phyloP scores from a whole-genome alignment of 495 filamentous ascomycete species.

The Aspergillus homomorphus region DNA sequence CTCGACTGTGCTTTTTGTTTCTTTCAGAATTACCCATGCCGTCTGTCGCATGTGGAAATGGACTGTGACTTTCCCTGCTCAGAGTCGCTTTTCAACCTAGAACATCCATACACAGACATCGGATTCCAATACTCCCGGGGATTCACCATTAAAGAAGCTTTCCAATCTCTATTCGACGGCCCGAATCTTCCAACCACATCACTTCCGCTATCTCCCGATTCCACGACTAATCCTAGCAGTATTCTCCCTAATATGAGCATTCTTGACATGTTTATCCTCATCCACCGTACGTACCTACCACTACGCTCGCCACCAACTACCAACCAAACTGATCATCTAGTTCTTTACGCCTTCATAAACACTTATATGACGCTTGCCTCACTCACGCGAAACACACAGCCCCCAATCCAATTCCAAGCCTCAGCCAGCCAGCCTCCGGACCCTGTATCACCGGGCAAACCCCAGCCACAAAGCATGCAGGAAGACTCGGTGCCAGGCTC shows the following conservation, averaged over 20 bases:
- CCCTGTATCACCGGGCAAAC: slow-evolving; percentile 1
- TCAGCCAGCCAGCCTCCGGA: slow-evolving; percentile 5
- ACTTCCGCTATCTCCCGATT: slow-evolving; percentile 6
- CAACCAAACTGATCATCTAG: slow-evolving; percentile 14
- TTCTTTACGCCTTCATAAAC: slow-evolving; percentile 45
- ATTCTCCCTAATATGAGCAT: slow-evolving; percentile 24
- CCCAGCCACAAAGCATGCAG: slow-evolving; percentile 19
- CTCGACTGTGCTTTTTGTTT: slow-evolving; percentile 47
- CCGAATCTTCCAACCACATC: slow-evolving; percentile 7
- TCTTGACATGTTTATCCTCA: slow-evolving; percentile 45
- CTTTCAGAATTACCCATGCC: slow-evolving; percentile 45
- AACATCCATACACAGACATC: slow-evolving; percentile 40
- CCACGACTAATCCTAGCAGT: not conserved
- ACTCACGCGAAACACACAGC: slow-evolving; percentile 19
- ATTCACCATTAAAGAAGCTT: slow-evolving; percentile 31
- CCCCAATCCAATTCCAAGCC: not conserved
- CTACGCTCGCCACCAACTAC: slow-evolving; percentile 7
- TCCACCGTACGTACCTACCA: slow-evolving; percentile 34
- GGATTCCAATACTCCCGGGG: slow-evolving; percentile 36
- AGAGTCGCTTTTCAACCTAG: slow-evolving; percentile 34
- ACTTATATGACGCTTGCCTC: slow-evolving; percentile 43
- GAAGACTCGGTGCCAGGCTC: slow-evolving; percentile 33
- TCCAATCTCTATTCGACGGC: slow-evolving; percentile 35
- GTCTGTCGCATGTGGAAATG: slow-evolving; percentile 35
- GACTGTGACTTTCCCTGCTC: slow-evolving; percentile 41